A percentile compares a stretch with the other conserved stretches of the same genome.
Evolutionary conservation across 371 early-diverging fungal genomes (phyloP).

Genomic region (Rhizopus arrhizus): DNA sequence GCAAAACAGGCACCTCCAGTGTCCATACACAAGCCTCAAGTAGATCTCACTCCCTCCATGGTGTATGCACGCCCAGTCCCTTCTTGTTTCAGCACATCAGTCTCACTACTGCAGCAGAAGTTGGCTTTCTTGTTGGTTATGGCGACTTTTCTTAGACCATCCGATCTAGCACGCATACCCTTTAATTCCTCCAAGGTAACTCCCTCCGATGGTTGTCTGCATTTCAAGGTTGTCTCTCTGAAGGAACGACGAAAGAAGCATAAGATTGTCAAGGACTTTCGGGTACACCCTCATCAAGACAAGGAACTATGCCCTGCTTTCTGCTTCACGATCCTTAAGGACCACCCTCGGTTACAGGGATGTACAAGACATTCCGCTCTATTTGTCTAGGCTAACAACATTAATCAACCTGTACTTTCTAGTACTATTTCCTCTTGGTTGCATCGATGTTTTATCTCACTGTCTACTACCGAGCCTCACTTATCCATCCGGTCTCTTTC

Average conservation of each 20-base stretch:
- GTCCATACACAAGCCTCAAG: not conserved
- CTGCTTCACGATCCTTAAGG: not conserved
- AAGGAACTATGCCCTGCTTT: not conserved
- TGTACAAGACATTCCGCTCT: not conserved
- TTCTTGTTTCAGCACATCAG: not conserved
- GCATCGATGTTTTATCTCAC: constrained; percentile 3
- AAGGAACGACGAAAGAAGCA: constrained; percentile 15
- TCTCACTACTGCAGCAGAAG: constrained; percentile 4
- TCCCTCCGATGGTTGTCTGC: not conserved
- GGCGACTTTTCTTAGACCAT: constrained; percentile 20
- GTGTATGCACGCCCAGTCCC: not conserved
- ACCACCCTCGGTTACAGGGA: not conserved
- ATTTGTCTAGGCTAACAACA: constrained; percentile 3
- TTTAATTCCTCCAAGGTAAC: not conserved
- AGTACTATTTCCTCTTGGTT: constrained; percentile 13
- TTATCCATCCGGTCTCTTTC: constrained; percentile 16
- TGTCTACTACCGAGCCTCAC: constrained; percentile 6
- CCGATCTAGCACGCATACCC: constrained; percentile 15
- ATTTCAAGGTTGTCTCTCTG: constrained; percentile 6
- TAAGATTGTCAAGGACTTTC: constrained; percentile 18
- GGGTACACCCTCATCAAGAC: not conserved
- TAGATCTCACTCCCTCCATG: constrained; percentile 5
- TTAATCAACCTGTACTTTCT: not conserved
- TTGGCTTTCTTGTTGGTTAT: constrained; percentile 20
- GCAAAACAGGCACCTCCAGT: not conserved